These are phyloP conservation scores for Acer yangbiense DNA, from an alignment of 345 rosid species.

Conservation along the genomic window DNA sequence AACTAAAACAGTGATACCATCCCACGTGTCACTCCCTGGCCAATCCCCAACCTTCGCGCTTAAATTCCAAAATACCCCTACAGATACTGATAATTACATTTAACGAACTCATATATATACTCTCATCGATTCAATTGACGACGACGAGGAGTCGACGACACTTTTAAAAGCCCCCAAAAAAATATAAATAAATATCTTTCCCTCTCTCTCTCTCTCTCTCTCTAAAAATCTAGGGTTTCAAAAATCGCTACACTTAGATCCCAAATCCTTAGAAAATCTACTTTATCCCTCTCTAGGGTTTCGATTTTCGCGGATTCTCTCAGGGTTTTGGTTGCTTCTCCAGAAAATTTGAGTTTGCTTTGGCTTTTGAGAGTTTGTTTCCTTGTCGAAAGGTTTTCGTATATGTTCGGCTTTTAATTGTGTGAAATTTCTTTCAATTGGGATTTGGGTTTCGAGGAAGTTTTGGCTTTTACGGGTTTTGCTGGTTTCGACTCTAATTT, in stretches of 20 bases:
- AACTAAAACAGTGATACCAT: background rate
- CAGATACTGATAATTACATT: background rate
- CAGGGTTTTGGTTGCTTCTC: background rate
- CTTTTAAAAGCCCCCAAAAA: background rate
- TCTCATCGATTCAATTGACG: background rate
- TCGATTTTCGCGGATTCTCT: background rate
- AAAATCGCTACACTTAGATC: background rate
- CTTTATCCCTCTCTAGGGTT: constrained; percentile 2
- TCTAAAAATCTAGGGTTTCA: constrained; percentile 22
- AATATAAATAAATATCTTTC: background rate
- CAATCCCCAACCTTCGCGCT: background rate
- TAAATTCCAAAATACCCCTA: background rate
- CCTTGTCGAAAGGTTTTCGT: background rate
- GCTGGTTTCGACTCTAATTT: background rate
- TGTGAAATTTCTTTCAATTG: constrained; percentile 4
- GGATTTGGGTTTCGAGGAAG: background rate
- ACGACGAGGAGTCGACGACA: constrained; percentile 5
- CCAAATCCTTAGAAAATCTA: background rate
- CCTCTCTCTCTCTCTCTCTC: background rate
- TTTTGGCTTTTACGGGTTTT: background rate
- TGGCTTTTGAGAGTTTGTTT: background rate
- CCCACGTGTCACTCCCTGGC: background rate
- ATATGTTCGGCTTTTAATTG: background rate
- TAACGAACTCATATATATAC: background rate
- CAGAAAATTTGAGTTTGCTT: background rate